Conservation (phyloP, 768 basidiomycete species). For the Kwoniella dendrophila region DNA sequence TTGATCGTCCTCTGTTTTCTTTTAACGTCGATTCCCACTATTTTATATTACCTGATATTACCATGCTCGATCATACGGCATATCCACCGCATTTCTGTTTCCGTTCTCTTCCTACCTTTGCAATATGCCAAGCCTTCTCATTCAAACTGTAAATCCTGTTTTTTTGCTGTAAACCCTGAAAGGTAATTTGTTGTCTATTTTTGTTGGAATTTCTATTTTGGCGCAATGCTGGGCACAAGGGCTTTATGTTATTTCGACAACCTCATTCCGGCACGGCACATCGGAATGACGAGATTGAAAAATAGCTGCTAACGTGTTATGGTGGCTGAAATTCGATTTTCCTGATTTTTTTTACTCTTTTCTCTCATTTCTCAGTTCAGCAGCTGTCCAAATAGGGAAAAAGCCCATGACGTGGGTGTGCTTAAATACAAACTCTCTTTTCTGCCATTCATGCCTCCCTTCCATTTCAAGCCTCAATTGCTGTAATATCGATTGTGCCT, state of each 20-base stretch:
- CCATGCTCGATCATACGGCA: too few relatives aligned
- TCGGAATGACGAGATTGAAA: conserved; percentile 9
- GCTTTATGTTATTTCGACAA: background rate
- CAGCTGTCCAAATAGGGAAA: background rate
- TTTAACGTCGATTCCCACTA: background rate
- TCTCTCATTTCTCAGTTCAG: background rate
- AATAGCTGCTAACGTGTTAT: background rate
- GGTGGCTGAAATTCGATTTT: conserved; percentile 6
- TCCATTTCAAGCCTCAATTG: background rate
- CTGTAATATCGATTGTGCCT: background rate
- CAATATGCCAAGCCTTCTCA: conserved; percentile 9
- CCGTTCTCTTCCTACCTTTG: background rate
- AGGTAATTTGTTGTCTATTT: background rate
- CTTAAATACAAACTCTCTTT: background rate
- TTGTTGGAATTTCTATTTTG: too few relatives aligned
- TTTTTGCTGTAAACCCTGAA: background rate
- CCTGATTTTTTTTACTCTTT: background rate
- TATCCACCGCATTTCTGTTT: background rate
- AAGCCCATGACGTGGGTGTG: conserved; percentile 15
- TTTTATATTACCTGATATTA: too few relatives aligned
- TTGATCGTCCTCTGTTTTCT: background rate
- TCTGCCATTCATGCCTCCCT: background rate
- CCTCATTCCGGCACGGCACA: conserved; percentile 7
- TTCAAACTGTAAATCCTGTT: conserved; percentile 6
- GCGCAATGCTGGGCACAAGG: too few relatives aligned